Conservation (phyloP, 768 basidiomycete species). For the Lepiota subincarnata region DNA sequence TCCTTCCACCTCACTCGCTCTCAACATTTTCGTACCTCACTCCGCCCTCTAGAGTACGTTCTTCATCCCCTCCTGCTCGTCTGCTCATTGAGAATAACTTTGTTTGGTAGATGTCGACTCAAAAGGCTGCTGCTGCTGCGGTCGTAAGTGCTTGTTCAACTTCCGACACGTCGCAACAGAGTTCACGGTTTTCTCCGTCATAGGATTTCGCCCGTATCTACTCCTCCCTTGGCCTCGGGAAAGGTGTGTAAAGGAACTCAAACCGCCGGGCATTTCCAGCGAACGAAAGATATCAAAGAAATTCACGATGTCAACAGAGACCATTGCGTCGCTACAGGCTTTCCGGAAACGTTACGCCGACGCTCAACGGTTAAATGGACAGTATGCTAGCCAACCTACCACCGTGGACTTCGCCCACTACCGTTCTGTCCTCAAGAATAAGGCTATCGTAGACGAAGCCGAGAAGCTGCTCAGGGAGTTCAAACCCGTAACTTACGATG, state of each 20-base stretch:
- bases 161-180: constrained; percentile 20
- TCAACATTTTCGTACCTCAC: constrained; percentile 10
- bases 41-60: constrained; percentile 23
- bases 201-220: constrained; percentile 87
- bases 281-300: not conserved
- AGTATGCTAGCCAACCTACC: constrained; percentile 66
- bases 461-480: constrained; percentile 87
- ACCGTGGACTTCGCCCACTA: constrained; percentile 91
- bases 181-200: constrained; percentile 15
- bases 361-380: constrained; percentile 69
- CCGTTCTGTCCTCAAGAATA: constrained; percentile 89
- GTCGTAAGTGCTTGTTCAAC: constrained; percentile 40
- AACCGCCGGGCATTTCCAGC: not conserved
- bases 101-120: constrained; percentile 48
- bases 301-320: constrained; percentile 49
- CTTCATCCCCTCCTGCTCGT: not conserved
- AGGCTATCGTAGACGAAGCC: constrained; percentile 85
- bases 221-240: constrained; percentile 77
- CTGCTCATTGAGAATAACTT: constrained; percentile 10
- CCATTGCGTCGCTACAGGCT: constrained; percentile 82
- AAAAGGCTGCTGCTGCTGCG: constrained; percentile 67
- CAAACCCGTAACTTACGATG: constrained; percentile 95
- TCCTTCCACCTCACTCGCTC: constrained; percentile 14
- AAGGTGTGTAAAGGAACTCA: constrained; percentile 56
- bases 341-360: constrained; percentile 96